Conservation (phyloP, 176 grass and related monocot genomes). For the Chloris gayana region DNA sequence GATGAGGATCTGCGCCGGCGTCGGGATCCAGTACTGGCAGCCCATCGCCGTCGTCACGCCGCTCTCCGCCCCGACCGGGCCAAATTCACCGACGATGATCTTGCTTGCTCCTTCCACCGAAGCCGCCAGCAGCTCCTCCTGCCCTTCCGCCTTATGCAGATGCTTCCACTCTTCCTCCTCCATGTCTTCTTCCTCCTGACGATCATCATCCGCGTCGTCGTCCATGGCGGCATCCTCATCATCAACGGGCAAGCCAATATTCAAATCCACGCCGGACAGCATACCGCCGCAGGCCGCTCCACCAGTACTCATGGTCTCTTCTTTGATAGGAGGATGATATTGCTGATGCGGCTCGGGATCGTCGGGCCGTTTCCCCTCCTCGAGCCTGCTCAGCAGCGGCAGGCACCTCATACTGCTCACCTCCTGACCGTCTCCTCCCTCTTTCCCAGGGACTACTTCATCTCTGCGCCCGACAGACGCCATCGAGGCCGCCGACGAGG, state of each 20-base stretch:
- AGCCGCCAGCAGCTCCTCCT: slow-evolving; percentile 13
- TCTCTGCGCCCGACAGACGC: not conserved
- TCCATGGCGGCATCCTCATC: slow-evolving; percentile 27
- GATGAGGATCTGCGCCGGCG: slow-evolving; percentile 76
- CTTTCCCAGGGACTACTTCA: not conserved
- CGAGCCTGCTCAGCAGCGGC: slow-evolving; percentile 78
- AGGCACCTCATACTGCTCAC: slow-evolving; percentile 45
- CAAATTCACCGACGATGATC: slow-evolving; percentile 19
- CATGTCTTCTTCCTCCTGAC: slow-evolving; percentile 18
- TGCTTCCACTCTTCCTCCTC: slow-evolving; percentile 28
- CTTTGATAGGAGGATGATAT: slow-evolving; percentile 9
- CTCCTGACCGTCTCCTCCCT: not conserved
- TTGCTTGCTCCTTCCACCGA: slow-evolving; percentile 30
- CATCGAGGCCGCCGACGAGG: slow-evolving; percentile 6
- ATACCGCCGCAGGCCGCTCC: not conserved
- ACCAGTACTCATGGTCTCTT: slow-evolving; percentile 23
- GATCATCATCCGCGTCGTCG: slow-evolving; percentile 21
- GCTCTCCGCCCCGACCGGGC: not conserved
- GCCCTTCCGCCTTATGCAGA: slow-evolving; percentile 21
- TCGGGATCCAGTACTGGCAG: slow-evolving; percentile 80
- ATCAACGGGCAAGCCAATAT: slow-evolving; percentile 58
- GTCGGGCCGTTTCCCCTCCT: slow-evolving; percentile 28
- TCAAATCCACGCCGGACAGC: slow-evolving; percentile 52
- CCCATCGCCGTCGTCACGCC: not conserved
- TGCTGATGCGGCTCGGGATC: slow-evolving; percentile 24